Evolutionary conservation across 306 rosid genomes (phyloP), one percentile per base, ranked within the genome.

Genomic region (Amphicarpaea edgeworthii): DNA sequence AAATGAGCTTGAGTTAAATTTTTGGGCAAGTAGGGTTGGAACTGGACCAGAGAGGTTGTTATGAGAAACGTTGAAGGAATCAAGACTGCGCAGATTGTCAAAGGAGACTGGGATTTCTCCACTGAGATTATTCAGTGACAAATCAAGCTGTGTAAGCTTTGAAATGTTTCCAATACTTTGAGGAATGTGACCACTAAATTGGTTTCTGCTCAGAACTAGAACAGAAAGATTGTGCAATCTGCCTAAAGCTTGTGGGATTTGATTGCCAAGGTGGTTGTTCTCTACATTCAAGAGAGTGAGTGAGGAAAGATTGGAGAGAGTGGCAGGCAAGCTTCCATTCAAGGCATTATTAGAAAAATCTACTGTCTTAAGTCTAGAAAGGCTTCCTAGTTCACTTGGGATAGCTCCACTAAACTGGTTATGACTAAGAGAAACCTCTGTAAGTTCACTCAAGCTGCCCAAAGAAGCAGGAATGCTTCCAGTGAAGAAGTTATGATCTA

Each of bases 11-110:
- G 86, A 73, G 79, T 89, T 87, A 69, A 93, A 93, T 68, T 87
- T 91, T 32, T 80, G 70, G 0, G 90, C 79, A 23, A 93, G 90
- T 20, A 30, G 12, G 15, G 79, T 15, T 8, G 98, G 98, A 46
- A 93, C 98, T 11, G 88, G 79, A 32, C 98, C 98, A 15, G 97
- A 88, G 34, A 93, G 93, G 59, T 88, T 76, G 63, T 93, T 93
- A 77, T 89, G 76, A 9, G 98, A 93, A 62, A 93, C 97, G 69
- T 91, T 88, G 76, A 93, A 87, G 65, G 73, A 81, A 46, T 2
- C 68, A 14, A 93, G 96, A 65, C 72, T 75, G 8, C 54, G 20
- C 32, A 93, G 81, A 76, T 70, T 75, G 46, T 76, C 68, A 17
- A 91, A 76, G 55, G 97, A 81, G 63, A 32, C 70, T 49, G 97